Base-by-base conservation (phyloP, 108 stramenopile genomes). In the Discostella pseudostelligera region DNA sequence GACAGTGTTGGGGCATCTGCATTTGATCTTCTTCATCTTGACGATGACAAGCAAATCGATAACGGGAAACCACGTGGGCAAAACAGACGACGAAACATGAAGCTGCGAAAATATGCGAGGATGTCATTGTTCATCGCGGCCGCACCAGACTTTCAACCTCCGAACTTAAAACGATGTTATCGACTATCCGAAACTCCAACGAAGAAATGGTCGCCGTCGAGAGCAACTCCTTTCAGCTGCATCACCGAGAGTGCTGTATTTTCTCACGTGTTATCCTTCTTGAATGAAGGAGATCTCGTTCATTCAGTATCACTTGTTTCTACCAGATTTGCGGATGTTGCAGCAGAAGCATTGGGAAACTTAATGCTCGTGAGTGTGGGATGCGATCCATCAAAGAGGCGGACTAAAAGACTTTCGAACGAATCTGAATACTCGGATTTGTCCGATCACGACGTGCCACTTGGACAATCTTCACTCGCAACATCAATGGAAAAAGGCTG, bases 341-440 rank as follows among this genome's bases (percentile, higher is more conserved):
- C 87, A 50, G 85, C 87, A 1, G 54, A 75, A 21, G 84, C 89
- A 19, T 76, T 86, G 50, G 88, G 89, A 3, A 75, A 61, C 13
- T 62, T 92, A 3, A 85, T 92, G 86, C 62, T 86, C 22, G 59
- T 79, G 9, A 83, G 81, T 70, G 88, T 95, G 39, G 90, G 87
- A 11, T 92, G 86, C 54, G 62, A 65, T 54, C 76, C 81, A 16
- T 68, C 70, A 12, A 40, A 49, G 44, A 39, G 39, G 35, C 36
- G 51, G 62, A 22, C 56, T 67, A 36, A 70, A 51, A 17, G 80
- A 83, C 24, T 39, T 11, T 67, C 78, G 16, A 74, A 69, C 53
- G 65, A 72, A n/a, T 45, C 50, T 20, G 80, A 79, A 21, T 57
- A 74, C 20, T 16, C 29, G n/a, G 74, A 65, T 35, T 63, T 63